Base-by-base conservation (phyloP, 331 rosid species). In the Ulmus americana region DNA sequence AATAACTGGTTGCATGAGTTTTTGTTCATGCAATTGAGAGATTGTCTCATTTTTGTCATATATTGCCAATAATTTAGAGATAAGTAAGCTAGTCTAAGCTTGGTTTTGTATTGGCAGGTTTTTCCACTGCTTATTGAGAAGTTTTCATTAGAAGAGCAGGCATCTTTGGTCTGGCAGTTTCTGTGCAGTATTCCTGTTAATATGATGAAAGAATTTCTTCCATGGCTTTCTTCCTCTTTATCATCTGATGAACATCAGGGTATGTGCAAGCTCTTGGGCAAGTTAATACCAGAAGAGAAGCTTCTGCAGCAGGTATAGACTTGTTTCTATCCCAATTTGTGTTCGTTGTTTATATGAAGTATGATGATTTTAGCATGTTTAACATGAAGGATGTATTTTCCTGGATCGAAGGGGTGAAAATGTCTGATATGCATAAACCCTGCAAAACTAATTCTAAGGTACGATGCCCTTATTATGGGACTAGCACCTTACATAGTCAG, bases 131-230 rank as follows among this genome's bases (percentile, higher is more conserved):
- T 91, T 77, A 77, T 88, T 66, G 96, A 91, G 80, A 88, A 91
- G 71, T 91, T 88, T 83, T 80, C 95, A 4, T 79, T 83, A 2
- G 92, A 88, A 78, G 97, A 91, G 63, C 97, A 86, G 58, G 95
- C 97, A 14, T 88, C 86, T 64, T 68, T 91, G 60, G 95, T 91
- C 68, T 91, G 97, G 96, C 97, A 91, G 77, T 91, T 91, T 78
- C 82, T 91, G 55, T 91, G 97, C 78, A 91, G 97, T 71, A 91
- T 91, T 81, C 97, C 97, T 44, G 95, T 91, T 71, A 83, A 91
- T 79, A 84, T 88, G 97, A 83, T 91, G 90, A 86, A 90, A 39
- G 79, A 86, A 68, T 91, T 91, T 76, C 97, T 91, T 73, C 97
- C 97, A 48, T 91, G 97, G 97, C 90, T 91, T 72, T 81, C 88